These are phyloP conservation scores for Ichthyophonus hoferi DNA, from an alignment of 208 protist species.

Conservation along the genomic window DNA sequence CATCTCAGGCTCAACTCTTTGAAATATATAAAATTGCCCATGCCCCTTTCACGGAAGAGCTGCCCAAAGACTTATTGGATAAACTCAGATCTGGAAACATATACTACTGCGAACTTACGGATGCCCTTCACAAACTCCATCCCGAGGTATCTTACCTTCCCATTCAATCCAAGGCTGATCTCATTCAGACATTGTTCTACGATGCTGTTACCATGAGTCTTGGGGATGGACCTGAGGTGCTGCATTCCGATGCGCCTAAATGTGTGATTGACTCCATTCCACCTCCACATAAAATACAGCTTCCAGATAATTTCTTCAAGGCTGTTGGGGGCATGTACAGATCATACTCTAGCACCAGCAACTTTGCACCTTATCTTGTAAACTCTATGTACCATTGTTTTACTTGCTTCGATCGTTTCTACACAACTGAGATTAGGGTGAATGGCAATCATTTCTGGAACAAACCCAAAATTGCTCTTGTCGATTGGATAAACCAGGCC, in stretches of 20 bases:
- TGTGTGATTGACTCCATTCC: neutral
- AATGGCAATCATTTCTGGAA: no score
- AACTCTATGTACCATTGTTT: neutral
- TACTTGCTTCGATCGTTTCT: neutral
- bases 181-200: neutral
- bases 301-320: neutral
- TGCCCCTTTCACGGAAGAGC: neutral
- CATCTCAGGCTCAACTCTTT: neutral
- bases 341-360: neutral
- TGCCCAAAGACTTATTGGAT: neutral
- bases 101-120: neutral
- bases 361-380: neutral
- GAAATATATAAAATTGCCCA: neutral
- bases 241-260: neutral
- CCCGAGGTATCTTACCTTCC: neutral
- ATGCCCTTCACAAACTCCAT: neutral
- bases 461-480: no score
- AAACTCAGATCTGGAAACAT: neutral
- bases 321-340: neutral
- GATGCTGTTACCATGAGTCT: neutral
- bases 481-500: no score
- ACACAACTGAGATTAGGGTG: no score
- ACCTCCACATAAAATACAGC: neutral
- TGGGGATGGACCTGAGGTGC: no score
- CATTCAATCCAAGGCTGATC: neutral